These are phyloP conservation scores for Cercospora nicotianae DNA, from an alignment of 2,329 filamentous ascomycete genomes.

Conservation along the genomic window DNA sequence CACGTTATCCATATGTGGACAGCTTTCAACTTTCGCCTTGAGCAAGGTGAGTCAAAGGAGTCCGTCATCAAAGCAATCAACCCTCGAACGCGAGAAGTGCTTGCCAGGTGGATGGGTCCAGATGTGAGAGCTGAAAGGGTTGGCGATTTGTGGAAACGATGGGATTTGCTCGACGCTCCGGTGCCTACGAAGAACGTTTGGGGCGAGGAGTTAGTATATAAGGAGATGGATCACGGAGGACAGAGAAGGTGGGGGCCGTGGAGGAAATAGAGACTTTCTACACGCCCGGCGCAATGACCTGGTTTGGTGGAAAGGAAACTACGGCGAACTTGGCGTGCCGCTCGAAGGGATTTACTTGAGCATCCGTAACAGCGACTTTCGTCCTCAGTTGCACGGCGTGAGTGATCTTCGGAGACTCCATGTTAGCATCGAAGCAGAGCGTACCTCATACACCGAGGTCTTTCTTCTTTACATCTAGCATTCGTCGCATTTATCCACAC, in stretches of 20 bases:
- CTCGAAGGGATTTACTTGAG: neutral
- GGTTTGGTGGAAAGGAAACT: conserved; percentile 18
- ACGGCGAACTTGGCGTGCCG: neutral
- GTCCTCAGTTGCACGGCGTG: neutral
- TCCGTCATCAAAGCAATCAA: conserved; percentile 11
- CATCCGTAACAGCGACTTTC: neutral
- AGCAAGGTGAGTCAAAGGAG: conserved; percentile 6
- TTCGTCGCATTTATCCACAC: conserved; percentile 22
- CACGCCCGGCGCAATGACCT: conserved; percentile 7
- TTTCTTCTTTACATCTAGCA: conserved; percentile 14
- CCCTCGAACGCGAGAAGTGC: conserved; percentile 15
- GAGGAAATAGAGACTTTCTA: conserved; percentile 4
- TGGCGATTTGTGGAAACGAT: conserved; percentile 10
- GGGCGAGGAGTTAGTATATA: neutral
- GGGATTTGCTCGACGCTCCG: conserved; percentile 11
- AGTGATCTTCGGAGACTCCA: neutral
- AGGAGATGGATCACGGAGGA: neutral
- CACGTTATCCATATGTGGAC: conserved; percentile 20
- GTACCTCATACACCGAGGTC: neutral
- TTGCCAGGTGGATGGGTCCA: conserved; percentile 15
- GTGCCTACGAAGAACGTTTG: neutral
- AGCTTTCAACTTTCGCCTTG: conserved; percentile 14
- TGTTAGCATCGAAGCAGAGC: neutral
- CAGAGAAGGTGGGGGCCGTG: neutral
- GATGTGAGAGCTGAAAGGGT: neutral